Base-by-base conservation (phyloP, 2,329 filamentous ascomycete species). In the Penicillium sp. region DNA sequence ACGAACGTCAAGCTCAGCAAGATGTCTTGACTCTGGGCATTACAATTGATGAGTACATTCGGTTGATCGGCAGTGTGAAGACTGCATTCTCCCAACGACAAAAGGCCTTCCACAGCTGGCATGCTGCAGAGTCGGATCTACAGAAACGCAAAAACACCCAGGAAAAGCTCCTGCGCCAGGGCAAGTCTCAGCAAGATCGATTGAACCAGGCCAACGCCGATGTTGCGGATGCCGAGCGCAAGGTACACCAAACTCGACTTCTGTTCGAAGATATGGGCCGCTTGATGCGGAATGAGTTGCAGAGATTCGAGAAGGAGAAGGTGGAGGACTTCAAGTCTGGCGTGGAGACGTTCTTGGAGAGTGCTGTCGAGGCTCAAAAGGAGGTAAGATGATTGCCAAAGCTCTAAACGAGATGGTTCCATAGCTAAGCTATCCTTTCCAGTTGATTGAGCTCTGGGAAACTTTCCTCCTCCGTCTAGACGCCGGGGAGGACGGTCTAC, bases 241-340 rank as follows among this genome's bases (percentile, higher is more conserved):
- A 92, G 75, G 92, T 96, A 1, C 92, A 98, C 75, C 93, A 97
- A 76, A 91, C 93, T 0, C 83, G 93, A 57, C 79, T 98, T 60
- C 79, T 97, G 49, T 99, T 99, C 71, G 95, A 99, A 68, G 95
- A 99, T 73, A 98, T 99, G 93, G 95, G 95, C 14, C 85, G 93
- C 13, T 80, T 97, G 73, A 95, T 99, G 93, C 87, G 92, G 62
- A 84, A 84, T 38, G 95, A 99, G 77, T 83, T 99, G 67, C 95
- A 98, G 71, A 85, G 93, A 19, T 99, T 99, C 72, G 95, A 99
- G 80, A 87, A 86, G 70, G 95, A 99, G 79, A 99, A 99, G 82
- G 95, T 99, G 3, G 95, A 99, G 75, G 95, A 99, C 75, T 99
- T 99, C 78, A 99, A 99, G 83, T 95, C 91, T 64, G 94, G 93